A percentile compares a stretch with the other conserved stretches of the same genome.
Evolutionary conservation across 495 filamentous ascomycete genomes (phyloP).

Genomic region (Penicillium coffeae): DNA sequence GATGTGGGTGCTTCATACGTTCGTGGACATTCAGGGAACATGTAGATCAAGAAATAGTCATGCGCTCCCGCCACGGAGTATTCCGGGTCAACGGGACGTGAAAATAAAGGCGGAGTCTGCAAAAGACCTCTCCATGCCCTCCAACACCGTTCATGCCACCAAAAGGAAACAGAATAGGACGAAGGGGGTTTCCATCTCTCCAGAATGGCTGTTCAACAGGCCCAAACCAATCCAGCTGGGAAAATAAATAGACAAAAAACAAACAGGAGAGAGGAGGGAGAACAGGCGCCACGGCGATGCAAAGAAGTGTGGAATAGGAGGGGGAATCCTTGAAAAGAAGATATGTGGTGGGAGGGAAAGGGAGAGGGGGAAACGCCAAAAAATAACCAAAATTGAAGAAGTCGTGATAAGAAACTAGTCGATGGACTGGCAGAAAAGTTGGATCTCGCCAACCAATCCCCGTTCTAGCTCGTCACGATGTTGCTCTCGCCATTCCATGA

Average conservation of each 20-base stretch:
- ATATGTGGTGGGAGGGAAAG: slow-evolving; percentile 1
- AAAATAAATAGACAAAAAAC: slow-evolving; percentile 5
- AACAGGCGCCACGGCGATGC: slow-evolving; percentile 18
- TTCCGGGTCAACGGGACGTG: slow-evolving; percentile 15
- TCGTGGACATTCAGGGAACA: slow-evolving; percentile 26
- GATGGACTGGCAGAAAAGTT: slow-evolving; percentile 63
- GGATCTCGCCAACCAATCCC: slow-evolving; percentile 77
- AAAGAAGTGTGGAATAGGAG: slow-evolving; percentile 8
- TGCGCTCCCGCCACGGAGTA: slow-evolving; percentile 13
- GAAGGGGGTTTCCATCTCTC: slow-evolving; percentile 11
- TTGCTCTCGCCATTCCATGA: slow-evolving; percentile 84
- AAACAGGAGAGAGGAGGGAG: slow-evolving; percentile 4
- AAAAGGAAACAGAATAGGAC: slow-evolving; percentile 16
- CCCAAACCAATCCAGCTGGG: slow-evolving; percentile 33
- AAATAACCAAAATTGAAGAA: slow-evolving; percentile 3
- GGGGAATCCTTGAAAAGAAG: slow-evolving; percentile 1
- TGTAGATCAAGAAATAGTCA: slow-evolving; percentile 19
- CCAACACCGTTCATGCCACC: slow-evolving; percentile 17
- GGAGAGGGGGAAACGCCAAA: slow-evolving; percentile 1
- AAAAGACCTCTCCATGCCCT: slow-evolving; percentile 7
- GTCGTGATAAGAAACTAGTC: slow-evolving; percentile 25
- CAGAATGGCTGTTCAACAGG: slow-evolving; percentile 21
- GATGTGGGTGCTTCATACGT: slow-evolving; percentile 35
- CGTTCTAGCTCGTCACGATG: slow-evolving; percentile 58
- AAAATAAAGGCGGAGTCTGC: not conserved